Conservation (phyloP, 2,329 filamentous ascomycete genomes). For the Fusarium acutatum region DNA sequence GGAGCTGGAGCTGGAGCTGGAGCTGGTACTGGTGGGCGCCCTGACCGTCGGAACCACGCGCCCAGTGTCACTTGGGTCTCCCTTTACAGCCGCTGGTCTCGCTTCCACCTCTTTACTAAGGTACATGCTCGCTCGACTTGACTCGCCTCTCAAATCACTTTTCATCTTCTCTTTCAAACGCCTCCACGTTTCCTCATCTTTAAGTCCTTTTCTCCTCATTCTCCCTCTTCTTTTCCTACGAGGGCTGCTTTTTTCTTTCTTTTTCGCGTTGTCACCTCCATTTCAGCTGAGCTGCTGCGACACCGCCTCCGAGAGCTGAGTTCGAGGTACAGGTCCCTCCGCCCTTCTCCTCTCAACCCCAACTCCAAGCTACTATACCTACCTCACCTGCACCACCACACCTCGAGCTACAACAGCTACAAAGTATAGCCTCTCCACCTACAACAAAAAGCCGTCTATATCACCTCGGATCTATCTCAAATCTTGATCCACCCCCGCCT, state of each 20-base stretch:
- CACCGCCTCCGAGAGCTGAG: neutral
- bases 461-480: conserved; percentile 16
- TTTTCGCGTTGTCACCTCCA: neutral
- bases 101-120: conserved; percentile 5
- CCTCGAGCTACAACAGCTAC: conserved; percentile 19
- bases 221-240: neutral
- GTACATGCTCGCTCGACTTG: neutral
- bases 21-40: neutral
- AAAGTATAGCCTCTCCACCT: conserved; percentile 16
- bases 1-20: neutral
- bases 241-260: neutral
- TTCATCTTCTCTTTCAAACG: conserved; percentile 18
- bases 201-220: neutral
- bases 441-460: conserved; percentile 4
- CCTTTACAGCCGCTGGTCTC: conserved; percentile 3
- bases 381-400: neutral
- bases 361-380: neutral
- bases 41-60: conserved; percentile 29
- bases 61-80: conserved; percentile 29
- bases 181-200: conserved; percentile 17
- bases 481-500: conserved; percentile 27
- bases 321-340: neutral
- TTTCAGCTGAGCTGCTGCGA: neutral
- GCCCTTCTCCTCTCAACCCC: conserved; percentile 1
- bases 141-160: conserved; percentile 1